Base-by-base conservation (phyloP, 108 stramenopile species). In the Bacterosira constricta region DNA sequence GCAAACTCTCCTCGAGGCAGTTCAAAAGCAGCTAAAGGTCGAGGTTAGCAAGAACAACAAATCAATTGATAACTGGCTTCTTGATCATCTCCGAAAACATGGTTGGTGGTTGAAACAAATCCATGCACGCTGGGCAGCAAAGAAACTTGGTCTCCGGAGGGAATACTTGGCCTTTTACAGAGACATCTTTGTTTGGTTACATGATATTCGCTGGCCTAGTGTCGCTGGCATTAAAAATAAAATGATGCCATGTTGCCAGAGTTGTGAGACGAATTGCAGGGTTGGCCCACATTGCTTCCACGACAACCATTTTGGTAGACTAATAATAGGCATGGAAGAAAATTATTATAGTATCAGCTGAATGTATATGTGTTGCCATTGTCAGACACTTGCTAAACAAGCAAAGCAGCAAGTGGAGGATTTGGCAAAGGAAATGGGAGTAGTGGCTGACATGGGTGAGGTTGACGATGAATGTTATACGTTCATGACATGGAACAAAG, bases 171-270 rank as follows among this genome's bases (percentile, higher is more conserved):
- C 66, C 17, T 75, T 68, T 38, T 75, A 75, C 32, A 51, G 55
- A 8, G 56, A 58, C 21, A 26, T 75, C n/a, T 56, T 29, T 23
- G 66, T 75, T 5, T 74, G 63, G 64, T 18, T 74, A 0, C 73
- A 64, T 30, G 73, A 74, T 31, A 15, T 50, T 2, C 55, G 37
- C 39, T n/a, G n/a, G n/a, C n/a, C n/a, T n/a, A 38, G 60, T 3
- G 29, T 30, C 13, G 26, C 21, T 0, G 37, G 37, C 39, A n/a
- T n/a, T n/a, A n/a, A n/a, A n/a, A n/a, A n/a, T n/a, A n/a, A n/a
- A n/a, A n/a, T n/a, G n/a, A 75, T 60, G 44, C 74, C 66, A 39
- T 66, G 54, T 21, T 75, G 74, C 32, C 58, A 45, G 9, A 68
- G 8, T n/a, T 75, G 66, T 35, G 51, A 59, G 34, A 51, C 27